Evolutionary conservation across 768 basidiomycete genomes (phyloP), one percentile per base, ranked within the genome.

Genomic region (Pleurotus tuber-regium): DNA sequence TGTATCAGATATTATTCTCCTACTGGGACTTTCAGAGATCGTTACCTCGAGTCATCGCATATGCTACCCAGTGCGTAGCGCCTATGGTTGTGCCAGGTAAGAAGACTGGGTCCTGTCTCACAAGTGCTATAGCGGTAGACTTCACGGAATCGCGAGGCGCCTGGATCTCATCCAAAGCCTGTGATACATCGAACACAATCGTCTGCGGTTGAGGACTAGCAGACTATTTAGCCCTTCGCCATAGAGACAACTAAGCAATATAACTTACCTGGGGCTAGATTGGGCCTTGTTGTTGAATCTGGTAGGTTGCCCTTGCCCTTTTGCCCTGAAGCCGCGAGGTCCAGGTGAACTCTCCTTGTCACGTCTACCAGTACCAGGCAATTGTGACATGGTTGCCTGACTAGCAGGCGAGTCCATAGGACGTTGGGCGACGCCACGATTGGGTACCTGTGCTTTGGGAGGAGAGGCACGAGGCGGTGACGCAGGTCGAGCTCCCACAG

Each of bases 31-130:
- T n/a, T n/a, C n/a, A n/a, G 16, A 36, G 31, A 40, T 36, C 54
- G 62, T 8, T 54, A 82, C 87, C 89, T 71, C 86, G 83, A 4
- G 87, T 92, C 91, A 93, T 93, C 21, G 90, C 91, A 61, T 93
- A 92, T 12, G 91, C 91, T 53, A 93, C 91, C 89, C 91, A 93
- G 62, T 90, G 87, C 4, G 91, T 92, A 11, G 91, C 91, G 8
- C 91, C 91, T 50, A 93, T 92, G 26, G 91, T 93, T 10, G 87
- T 86, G 12, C 91, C 91, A 39, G 87, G 88, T 52, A 92, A 71
- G 70, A 92, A 93, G 21, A 86, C 79, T 14, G 89, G 73, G 54
- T 93, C 91, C 57, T 92, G 89, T 67, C 84, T 88, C 63, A 93
- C 89, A 42, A 93, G 77, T 12, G 91, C 91, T 49, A 93, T 93